A percentile compares a stretch with the other conserved stretches of the same genome.
Conservation (phyloP, 225 moss, liverwort and hornwort species). For the Thuidium tamariscinum region DNA sequence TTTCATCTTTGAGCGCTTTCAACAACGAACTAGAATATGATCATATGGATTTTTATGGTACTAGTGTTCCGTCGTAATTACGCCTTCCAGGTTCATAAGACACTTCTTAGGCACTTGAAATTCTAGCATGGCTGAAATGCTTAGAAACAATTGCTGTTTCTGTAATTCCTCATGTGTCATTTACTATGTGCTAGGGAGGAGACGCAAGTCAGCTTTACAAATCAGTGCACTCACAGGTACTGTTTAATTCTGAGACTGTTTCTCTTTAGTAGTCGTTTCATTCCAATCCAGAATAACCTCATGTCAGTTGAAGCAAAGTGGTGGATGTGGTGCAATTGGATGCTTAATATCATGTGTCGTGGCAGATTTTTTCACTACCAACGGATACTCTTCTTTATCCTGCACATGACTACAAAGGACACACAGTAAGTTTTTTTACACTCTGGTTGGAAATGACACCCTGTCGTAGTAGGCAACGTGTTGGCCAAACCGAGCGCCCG, state of each 20-base stretch:
- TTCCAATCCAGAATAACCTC: not conserved
- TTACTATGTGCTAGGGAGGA: constrained; percentile 35
- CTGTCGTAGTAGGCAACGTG: not conserved
- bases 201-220: constrained; percentile 57
- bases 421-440: constrained; percentile 32
- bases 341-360: not conserved
- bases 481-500: not conserved
- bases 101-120: not conserved
- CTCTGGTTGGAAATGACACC: not conserved
- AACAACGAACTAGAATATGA: not conserved
- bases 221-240: constrained; percentile 80
- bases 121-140: not conserved
- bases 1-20: not conserved
- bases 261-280: not conserved
- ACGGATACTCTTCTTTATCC: constrained; percentile 64
- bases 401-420: constrained; percentile 75
- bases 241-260: not conserved
- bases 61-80: not conserved
- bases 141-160: not conserved
- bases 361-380: constrained; percentile 68
- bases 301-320: not conserved
- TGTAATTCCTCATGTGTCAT: not conserved
- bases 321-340: not conserved
- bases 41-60: not conserved
- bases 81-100: not conserved